Evolutionary conservation across 1,139 yeast species (phyloP).

Genomic region (Scheffersomyces illinoinensis): DNA sequence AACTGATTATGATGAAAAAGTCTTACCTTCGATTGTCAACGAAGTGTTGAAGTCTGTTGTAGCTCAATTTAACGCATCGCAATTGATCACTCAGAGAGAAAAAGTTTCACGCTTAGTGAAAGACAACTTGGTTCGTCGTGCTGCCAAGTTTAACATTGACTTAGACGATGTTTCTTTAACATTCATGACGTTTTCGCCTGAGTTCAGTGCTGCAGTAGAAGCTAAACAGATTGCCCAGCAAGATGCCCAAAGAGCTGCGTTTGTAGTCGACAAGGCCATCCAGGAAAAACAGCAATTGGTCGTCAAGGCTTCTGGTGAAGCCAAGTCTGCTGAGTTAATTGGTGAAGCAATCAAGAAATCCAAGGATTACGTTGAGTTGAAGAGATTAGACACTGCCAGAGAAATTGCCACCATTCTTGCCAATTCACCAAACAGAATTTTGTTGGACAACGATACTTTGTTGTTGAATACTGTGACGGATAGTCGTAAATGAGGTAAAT

Average conservation of each 20-base stretch:
- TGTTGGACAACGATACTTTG: conserved; percentile 89
- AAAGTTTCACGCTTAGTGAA: conserved; percentile 88
- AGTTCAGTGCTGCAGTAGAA: conserved; percentile 96
- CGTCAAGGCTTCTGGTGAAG: conserved; percentile 98
- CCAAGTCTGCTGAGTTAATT: conserved; percentile 94
- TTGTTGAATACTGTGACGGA: conserved; percentile 86
- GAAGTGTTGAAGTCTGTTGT: conserved; percentile 96
- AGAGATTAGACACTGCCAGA: conserved; percentile 94
- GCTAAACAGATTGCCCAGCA: conserved; percentile 99
- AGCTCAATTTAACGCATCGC: conserved; percentile 98
- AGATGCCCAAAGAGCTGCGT: conserved; percentile 98
- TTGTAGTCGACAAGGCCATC: conserved; percentile 92
- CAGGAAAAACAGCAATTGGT: conserved; percentile 97
- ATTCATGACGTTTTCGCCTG: conserved; percentile 96
- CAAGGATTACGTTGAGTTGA: conserved; percentile 91
- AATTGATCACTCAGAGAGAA: conserved; percentile 96
- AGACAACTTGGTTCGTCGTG: conserved; percentile 89
- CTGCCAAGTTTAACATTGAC: conserved; percentile 80
- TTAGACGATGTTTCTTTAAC: conserved; percentile 96
- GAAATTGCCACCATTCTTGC: conserved; percentile 90
- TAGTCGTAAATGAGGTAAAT: conserved; percentile 36
- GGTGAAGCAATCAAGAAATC: conserved; percentile 99
- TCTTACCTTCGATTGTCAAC: conserved; percentile 92
- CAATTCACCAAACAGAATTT: conserved; percentile 84
- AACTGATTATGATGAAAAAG: conserved; percentile 91